A percentile compares a stretch with the other conserved stretches of the same genome.
Conservation (phyloP, 768 basidiomycete genomes). For the Lactifluus piperatus region DNA sequence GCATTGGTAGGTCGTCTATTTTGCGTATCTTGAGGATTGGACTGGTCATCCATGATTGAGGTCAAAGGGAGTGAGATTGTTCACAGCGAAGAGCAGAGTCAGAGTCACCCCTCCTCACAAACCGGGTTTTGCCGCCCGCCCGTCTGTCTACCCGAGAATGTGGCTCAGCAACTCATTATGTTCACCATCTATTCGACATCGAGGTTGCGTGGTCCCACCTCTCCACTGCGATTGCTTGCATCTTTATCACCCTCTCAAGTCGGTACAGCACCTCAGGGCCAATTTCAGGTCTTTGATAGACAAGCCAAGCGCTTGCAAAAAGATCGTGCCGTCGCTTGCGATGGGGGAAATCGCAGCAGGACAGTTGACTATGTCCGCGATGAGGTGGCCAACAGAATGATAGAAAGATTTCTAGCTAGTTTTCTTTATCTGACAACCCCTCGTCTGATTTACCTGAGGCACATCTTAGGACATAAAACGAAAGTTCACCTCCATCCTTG, state of each 20-base stretch:
- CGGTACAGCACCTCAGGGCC: conserved; percentile 41
- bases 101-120: no score
- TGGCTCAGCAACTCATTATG: neutral
- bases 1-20: neutral
- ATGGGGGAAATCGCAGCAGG: conserved; percentile 52
- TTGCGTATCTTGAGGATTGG: neutral
- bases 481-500: conserved; percentile 69
- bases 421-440: conserved; percentile 5
- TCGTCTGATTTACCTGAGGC: conserved; percentile 6
- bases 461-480: conserved; percentile 79
- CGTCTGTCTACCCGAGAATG: neutral
- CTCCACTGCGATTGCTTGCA: conserved; percentile 34
- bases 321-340: conserved; percentile 56
- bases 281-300: conserved; percentile 86
- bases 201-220: neutral
- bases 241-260: conserved; percentile 39
- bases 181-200: neutral
- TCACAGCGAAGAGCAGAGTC: neutral
- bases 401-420: conserved; percentile 79
- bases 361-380: conserved; percentile 88
- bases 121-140: neutral
- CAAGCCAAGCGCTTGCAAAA: conserved; percentile 67
- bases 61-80: neutral
- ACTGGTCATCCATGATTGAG: neutral
- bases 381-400: conserved; percentile 84